phyloP scores from a whole-genome alignment of 805 yeast genomes.

The Tetrapisispora namnaoensis region DNA sequence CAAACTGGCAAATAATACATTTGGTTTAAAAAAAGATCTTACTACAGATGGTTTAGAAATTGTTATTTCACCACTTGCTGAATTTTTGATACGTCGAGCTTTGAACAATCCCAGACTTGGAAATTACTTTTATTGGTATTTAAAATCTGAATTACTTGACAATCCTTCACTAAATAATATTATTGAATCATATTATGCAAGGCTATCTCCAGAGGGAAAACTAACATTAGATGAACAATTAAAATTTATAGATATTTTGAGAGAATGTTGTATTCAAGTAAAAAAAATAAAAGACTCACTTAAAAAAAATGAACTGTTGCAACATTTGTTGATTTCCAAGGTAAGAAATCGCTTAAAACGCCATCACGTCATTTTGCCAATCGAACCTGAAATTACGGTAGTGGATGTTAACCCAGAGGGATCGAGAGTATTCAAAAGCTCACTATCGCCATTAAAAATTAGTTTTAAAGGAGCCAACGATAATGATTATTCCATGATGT shows the following conservation, averaged over 20 bases:
- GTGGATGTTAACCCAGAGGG: slow-evolving; percentile 72
- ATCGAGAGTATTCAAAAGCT: slow-evolving; percentile 81
- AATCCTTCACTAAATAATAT: slow-evolving; percentile 41
- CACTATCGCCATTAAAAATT: slow-evolving; percentile 79
- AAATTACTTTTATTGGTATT: slow-evolving; percentile 83
- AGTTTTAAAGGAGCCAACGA: slow-evolving; percentile 54
- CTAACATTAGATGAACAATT: slow-evolving; percentile 46
- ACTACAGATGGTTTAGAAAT: slow-evolving; percentile 2
- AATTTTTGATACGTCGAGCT: slow-evolving; percentile 66
- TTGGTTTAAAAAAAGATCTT: background rate
- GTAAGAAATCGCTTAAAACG: slow-evolving; percentile 32
- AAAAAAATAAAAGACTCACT: slow-evolving; percentile 67
- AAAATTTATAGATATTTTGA: slow-evolving; percentile 54
- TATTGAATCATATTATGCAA: slow-evolving; percentile 36
- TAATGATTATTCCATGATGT: slow-evolving; percentile 66
- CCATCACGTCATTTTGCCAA: slow-evolving; percentile 59
- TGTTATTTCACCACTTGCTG: slow-evolving; percentile 52
- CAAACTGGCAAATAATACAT: background rate
- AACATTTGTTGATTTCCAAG: slow-evolving; percentile 33
- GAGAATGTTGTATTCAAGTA: slow-evolving; percentile 53
- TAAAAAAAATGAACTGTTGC: slow-evolving; percentile 55
- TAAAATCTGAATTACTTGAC: slow-evolving; percentile 80
- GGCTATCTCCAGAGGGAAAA: slow-evolving; percentile 19
- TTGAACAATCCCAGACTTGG: slow-evolving; percentile 58
- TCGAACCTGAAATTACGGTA: slow-evolving; percentile 70